Conservation (phyloP, 768 basidiomycete species). For the Holtermanniella nyarrowii region DNA sequence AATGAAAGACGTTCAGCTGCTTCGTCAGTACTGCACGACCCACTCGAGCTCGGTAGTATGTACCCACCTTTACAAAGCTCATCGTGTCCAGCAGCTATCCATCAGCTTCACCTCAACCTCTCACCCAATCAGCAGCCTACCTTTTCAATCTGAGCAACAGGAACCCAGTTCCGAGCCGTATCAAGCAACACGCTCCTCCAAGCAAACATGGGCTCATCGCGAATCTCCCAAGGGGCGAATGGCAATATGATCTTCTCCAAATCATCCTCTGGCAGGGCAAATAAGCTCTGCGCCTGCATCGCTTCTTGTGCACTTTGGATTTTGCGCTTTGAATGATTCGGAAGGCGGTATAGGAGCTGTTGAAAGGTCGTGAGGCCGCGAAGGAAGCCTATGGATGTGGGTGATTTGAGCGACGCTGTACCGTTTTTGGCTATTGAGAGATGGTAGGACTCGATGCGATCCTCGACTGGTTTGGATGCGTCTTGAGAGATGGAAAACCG, state of each 20-base stretch:
- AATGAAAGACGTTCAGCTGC: conserved; percentile 67
- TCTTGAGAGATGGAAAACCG: conserved; percentile 47
- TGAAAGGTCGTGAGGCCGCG: conserved; percentile 68
- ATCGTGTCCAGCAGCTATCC: conserved; percentile 64
- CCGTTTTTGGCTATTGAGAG: conserved; percentile 52
- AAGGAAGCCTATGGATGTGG: conserved; percentile 55
- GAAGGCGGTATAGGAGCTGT: conserved; percentile 52
- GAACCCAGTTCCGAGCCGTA: conserved; percentile 62
- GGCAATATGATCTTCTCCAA: conserved; percentile 6
- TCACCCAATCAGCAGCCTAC: conserved; percentile 6
- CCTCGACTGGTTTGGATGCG: conserved; percentile 47
- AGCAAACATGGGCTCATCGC: conserved; percentile 59
- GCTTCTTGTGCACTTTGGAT: background rate
- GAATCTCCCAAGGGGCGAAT: conserved; percentile 42
- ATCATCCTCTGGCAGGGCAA: no score
- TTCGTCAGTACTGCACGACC: conserved; percentile 1
- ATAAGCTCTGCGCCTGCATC: background rate
- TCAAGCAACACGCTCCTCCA: conserved; percentile 65
- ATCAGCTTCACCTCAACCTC: conserved; percentile 37
- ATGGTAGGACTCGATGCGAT: conserved; percentile 53
- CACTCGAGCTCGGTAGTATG: conserved; percentile 9
- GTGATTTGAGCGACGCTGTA: conserved; percentile 48
- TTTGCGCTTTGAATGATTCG: background rate
- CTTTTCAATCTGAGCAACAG: conserved; percentile 4
- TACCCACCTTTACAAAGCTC: conserved; percentile 57